Conservation (phyloP, 2,329 filamentous ascomycete genomes). For the Epichloe sp. region DNA sequence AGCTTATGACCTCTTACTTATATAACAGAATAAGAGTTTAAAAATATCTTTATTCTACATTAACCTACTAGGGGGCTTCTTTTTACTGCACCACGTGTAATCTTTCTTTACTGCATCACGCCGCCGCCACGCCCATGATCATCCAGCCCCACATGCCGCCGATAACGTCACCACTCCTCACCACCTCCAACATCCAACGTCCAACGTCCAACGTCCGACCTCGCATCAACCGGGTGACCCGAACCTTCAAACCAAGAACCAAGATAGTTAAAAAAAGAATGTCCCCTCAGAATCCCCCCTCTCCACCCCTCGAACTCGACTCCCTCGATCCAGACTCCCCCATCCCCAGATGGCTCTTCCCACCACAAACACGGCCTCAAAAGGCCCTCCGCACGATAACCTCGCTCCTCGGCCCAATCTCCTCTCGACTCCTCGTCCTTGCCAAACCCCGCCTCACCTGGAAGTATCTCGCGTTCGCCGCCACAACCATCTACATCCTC, state of each 20-base stretch:
- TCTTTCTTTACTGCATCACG: too few relatives aligned
- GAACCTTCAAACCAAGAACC: not conserved
- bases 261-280: not conserved
- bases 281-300: not conserved
- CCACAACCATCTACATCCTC: slow-evolving; percentile 19
- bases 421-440: not conserved
- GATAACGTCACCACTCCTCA: not conserved
- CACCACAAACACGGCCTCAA: not conserved
- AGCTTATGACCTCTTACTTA: too few relatives aligned
- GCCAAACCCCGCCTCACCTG: not conserved
- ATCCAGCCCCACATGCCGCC: not conserved
- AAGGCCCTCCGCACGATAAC: not conserved
- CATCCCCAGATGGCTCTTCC: slow-evolving; percentile 2
- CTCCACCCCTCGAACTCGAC: slow-evolving; percentile 3
- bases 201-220: not conserved
- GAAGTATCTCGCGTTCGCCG: not conserved
- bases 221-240: not conserved
- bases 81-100: too few relatives aligned
- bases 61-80: too few relatives aligned
- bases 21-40: too few relatives aligned
- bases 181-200: not conserved
- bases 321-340: slow-evolving; percentile 4
- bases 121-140: too few relatives aligned
- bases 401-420: not conserved
- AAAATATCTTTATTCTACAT: too few relatives aligned